Evolutionary conservation across 2,329 filamentous ascomycete species (phyloP).

Genomic region (Spiromastix sp.): DNA sequence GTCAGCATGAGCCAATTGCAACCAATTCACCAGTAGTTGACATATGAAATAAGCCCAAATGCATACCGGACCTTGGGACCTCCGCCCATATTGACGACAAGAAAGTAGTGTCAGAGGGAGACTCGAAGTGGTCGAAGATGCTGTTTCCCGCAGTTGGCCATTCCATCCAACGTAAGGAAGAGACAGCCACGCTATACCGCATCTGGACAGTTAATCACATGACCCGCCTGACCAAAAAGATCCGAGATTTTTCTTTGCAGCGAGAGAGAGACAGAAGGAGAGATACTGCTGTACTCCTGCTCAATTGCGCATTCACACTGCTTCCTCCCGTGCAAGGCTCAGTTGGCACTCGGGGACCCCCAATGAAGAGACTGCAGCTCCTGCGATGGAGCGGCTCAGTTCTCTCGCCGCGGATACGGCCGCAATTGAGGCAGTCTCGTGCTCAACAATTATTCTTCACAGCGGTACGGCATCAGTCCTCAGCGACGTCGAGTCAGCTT

Average conservation of each 20-base stretch:
- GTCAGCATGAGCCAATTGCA: conserved; percentile 9
- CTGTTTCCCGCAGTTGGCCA: too few relatives aligned
- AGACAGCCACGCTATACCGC: too few relatives aligned
- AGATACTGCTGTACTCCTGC: not conserved
- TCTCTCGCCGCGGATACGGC: conserved; percentile 37
- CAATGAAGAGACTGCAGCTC: conserved; percentile 42
- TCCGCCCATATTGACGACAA: conserved; percentile 50
- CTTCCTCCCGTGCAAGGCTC: not conserved
- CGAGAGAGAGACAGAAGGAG: conserved; percentile 8
- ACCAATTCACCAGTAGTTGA: too few relatives aligned
- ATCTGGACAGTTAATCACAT: too few relatives aligned
- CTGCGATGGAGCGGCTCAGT: conserved; percentile 42
- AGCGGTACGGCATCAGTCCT: conserved; percentile 32
- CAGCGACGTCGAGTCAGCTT: conserved; percentile 22
- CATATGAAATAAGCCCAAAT: conserved; percentile 43
- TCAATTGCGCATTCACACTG: conserved; percentile 5
- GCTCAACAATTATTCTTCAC: conserved; percentile 15
- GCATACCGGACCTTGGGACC: conserved; percentile 66
- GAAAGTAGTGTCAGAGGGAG: not conserved
- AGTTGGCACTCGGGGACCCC: conserved; percentile 7
- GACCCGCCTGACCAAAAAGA: too few relatives aligned
- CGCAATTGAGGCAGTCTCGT: conserved; percentile 17
- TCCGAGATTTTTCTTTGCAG: conserved; percentile 26
- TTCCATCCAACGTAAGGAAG: too few relatives aligned
- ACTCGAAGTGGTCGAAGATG: not conserved